Evolutionary conservation across 768 basidiomycete genomes (phyloP).

Genomic region (Mycena alexandri): DNA sequence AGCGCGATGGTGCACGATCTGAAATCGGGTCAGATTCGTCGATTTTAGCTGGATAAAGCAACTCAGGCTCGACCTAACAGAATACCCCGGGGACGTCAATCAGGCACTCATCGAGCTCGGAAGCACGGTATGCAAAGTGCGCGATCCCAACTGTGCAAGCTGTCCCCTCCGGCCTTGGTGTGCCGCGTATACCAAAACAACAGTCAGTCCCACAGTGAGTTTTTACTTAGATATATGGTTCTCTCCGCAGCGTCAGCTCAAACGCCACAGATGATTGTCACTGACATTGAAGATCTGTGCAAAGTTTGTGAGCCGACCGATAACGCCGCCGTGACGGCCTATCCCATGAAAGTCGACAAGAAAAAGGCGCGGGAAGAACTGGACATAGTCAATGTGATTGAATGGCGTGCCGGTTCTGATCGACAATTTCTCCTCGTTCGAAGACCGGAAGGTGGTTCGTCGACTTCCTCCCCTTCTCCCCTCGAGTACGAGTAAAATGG

Average conservation of each 20-base stretch:
- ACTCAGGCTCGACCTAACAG: conserved; percentile 5
- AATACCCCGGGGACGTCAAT: conserved; percentile 85
- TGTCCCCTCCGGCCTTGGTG: conserved; percentile 85
- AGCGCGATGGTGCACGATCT: conserved; percentile 69
- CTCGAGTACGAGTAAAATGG: not conserved
- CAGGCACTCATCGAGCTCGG: conserved; percentile 96
- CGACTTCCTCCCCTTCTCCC: conserved; percentile 20
- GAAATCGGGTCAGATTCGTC: not conserved
- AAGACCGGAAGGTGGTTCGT: conserved; percentile 85
- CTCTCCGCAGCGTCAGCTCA: not conserved
- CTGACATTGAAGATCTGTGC: conserved; percentile 87
- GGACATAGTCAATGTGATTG: conserved; percentile 88
- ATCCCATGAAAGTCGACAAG: conserved; percentile 87
- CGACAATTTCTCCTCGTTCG: conserved; percentile 83
- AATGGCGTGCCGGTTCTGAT: conserved; percentile 66
- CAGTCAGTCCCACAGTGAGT: conserved; percentile 19
- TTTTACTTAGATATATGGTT: conserved; percentile 2
- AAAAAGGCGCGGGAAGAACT: conserved; percentile 89
- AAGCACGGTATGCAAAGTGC: conserved; percentile 91
- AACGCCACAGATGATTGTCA: conserved; percentile 34
- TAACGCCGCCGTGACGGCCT: conserved; percentile 69
- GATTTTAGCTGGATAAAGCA: not conserved
- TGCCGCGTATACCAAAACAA: conserved; percentile 61
- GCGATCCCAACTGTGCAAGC: conserved; percentile 76
- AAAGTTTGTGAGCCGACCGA: conserved; percentile 69